A percentile compares a stretch with the other conserved stretches of the same genome.
Evolutionary conservation across 2,329 filamentous ascomycete species (phyloP).

Genomic region (Pseudocercospora fuligena): DNA sequence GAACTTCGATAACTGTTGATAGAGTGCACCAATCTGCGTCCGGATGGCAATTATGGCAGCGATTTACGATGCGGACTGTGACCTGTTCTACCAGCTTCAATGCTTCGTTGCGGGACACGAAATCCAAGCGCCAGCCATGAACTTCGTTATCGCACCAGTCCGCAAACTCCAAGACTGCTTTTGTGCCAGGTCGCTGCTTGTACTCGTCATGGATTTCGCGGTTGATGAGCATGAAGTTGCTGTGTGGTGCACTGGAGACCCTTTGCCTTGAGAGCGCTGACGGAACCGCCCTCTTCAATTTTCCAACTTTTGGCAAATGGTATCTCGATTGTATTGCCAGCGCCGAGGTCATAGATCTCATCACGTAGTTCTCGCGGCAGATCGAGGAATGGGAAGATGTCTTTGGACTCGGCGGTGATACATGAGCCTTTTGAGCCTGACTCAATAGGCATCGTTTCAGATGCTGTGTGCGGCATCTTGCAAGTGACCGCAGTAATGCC

Average conservation of each 20-base stretch:
- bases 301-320: no score
- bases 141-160: neutral
- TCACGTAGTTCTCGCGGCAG: neutral
- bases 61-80: no score
- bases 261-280: neutral
- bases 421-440: neutral
- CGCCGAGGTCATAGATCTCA: neutral
- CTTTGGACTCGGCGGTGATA: neutral
- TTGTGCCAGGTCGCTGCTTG: neutral
- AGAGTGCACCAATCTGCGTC: no score
- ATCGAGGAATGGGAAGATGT: neutral
- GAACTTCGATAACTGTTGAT: no score
- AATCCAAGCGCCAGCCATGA: neutral
- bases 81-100: no score
- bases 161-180: neutral
- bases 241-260: neutral
- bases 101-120: neutral
- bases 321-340: neutral
- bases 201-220: neutral
- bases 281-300: no score
- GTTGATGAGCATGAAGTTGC: neutral
- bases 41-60: no score
- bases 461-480: no score
- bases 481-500: no score
- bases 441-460: neutral